Evolutionary conservation across 148 eudicot genomes (phyloP).

Genomic region (Rhododendron mucronatum): DNA sequence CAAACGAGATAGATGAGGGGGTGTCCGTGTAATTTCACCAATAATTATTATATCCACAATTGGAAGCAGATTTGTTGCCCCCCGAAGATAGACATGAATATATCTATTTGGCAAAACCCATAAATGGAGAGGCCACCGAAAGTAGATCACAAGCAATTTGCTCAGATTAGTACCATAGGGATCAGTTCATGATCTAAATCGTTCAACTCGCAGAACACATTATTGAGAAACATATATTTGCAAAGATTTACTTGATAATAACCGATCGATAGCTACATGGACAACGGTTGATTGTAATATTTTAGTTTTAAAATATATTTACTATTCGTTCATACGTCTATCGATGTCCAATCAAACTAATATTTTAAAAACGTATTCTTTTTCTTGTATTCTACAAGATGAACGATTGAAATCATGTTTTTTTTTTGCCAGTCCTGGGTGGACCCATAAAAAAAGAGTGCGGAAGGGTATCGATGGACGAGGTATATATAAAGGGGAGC

Average conservation of each 20-base stretch:
- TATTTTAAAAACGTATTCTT: background rate
- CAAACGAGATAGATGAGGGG: too few species aligned
- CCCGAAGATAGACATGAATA: background rate
- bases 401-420: background rate
- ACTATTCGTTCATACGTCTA: background rate
- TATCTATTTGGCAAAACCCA: background rate
- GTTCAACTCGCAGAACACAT: background rate
- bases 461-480: too few species aligned
- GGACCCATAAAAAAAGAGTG: too few species aligned
- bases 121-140: background rate
- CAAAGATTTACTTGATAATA: background rate
- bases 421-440: too few species aligned
- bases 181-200: background rate
- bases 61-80: background rate
- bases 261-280: background rate
- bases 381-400: too few species aligned
- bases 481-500: background rate
- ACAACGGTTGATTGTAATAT: background rate
- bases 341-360: background rate
- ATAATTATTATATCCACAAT: background rate
- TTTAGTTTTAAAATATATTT: background rate
- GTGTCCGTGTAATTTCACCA: too few species aligned
- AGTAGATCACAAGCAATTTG: background rate
- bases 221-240: background rate
- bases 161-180: background rate